Evolutionary conservation across 306 rosid genomes (phyloP).

Genomic region (Vigna mungo): DNA sequence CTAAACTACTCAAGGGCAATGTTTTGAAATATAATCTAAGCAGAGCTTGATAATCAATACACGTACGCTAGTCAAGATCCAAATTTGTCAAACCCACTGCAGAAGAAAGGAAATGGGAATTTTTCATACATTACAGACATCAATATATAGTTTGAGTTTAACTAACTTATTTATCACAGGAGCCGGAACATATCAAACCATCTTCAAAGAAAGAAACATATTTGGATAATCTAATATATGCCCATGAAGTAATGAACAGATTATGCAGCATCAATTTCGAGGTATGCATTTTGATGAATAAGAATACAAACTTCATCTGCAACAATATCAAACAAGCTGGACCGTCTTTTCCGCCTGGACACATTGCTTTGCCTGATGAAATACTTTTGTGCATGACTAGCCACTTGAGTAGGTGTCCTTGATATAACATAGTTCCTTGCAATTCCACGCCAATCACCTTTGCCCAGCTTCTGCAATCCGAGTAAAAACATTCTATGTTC

Average conservation of each 20-base stretch:
- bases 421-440: conserved; percentile 92
- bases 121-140: conserved; percentile 32
- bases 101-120: conserved; percentile 24
- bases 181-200: conserved; percentile 25
- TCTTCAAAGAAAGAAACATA: conserved; percentile 39
- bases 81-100: background rate
- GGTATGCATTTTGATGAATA: conserved; percentile 38
- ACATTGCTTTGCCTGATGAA: conserved; percentile 94
- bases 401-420: conserved; percentile 98
- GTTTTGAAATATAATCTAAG: conserved; percentile 3
- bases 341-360: conserved; percentile 92
- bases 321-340: conserved; percentile 93
- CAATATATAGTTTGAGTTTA: background rate
- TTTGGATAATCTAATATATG: conserved; percentile 37
- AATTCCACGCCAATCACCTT: conserved; percentile 99
- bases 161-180: background rate
- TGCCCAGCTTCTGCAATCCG: conserved; percentile 95
- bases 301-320: conserved; percentile 86
- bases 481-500: conserved; percentile 98
- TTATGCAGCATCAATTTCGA: conserved; percentile 18
- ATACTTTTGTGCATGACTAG: conserved; percentile 98
- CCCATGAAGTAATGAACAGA: conserved; percentile 14
- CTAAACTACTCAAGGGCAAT: conserved; percentile 5
- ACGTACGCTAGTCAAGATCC: conserved; percentile 5
- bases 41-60: background rate